Conservation (phyloP, 2,329 filamentous ascomycete genomes). For the Paradendryphiella salina region DNA sequence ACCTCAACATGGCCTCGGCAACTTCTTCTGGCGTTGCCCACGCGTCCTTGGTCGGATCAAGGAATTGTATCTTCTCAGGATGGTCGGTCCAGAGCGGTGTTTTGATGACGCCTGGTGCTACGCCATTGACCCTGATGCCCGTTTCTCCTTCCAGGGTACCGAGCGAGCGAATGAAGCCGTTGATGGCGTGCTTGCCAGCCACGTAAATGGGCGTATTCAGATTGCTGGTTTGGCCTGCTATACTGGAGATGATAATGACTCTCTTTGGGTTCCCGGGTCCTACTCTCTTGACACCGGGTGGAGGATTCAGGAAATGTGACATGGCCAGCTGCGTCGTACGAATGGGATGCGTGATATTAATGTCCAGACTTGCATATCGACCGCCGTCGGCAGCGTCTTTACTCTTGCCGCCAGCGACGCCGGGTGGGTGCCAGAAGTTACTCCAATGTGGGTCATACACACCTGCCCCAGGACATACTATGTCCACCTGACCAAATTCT, state of each 20-base stretch:
- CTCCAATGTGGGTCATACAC: constrained; percentile 54
- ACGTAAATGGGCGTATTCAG: constrained; percentile 48
- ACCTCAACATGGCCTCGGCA: constrained; percentile 60
- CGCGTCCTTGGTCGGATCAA: constrained; percentile 54
- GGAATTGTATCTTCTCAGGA: constrained; percentile 60
- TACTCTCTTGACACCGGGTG: constrained; percentile 34
- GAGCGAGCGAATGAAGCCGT: constrained; percentile 56
- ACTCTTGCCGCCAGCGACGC: constrained; percentile 30
- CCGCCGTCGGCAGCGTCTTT: constrained; percentile 40
- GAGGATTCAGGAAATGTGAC: constrained; percentile 49
- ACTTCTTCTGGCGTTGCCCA: constrained; percentile 67
- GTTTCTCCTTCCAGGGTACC: constrained; percentile 53
- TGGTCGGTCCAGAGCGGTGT: constrained; percentile 66
- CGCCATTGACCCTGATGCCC: constrained; percentile 62
- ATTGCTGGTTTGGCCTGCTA: constrained; percentile 49
- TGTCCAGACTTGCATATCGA: constrained; percentile 47
- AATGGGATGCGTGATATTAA: constrained; percentile 55
- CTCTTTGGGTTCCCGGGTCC: constrained; percentile 50
- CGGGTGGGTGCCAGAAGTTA: constrained; percentile 56
- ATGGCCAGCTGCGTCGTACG: constrained; percentile 54
- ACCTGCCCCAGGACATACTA: constrained; percentile 56
- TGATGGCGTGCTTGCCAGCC: constrained; percentile 53
- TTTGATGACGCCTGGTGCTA: constrained; percentile 63
- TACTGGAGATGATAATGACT: constrained; percentile 50
- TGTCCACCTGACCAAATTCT: constrained; percentile 47